Evolutionary conservation across 768 basidiomycete genomes (phyloP).

Genomic region (Macrolepiota fuliginosa): DNA sequence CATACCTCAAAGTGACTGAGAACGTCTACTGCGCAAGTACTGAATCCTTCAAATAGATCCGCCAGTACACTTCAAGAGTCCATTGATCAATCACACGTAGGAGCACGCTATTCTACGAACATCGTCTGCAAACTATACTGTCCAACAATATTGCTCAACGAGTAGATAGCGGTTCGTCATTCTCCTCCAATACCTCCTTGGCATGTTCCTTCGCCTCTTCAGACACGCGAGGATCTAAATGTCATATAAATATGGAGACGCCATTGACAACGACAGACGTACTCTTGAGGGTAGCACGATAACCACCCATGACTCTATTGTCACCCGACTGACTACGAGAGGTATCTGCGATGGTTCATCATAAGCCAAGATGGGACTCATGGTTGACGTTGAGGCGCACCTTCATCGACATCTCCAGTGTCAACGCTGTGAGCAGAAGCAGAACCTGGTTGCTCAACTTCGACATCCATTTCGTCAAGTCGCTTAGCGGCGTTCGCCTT

Average conservation of each 20-base stretch:
- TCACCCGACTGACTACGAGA: slow-evolving; percentile 1
- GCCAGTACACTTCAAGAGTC: too few relatives aligned
- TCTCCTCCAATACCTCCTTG: slow-evolving; percentile 14
- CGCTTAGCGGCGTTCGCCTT: slow-evolving; percentile 29
- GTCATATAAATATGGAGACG: background rate
- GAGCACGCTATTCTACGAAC: too few relatives aligned
- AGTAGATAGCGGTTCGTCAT: slow-evolving; percentile 6
- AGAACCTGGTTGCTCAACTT: background rate
- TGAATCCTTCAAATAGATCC: too few relatives aligned
- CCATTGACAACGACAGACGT: background rate
- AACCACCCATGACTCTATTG: slow-evolving; percentile 24
- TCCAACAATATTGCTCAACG: background rate
- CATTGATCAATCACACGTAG: too few relatives aligned
- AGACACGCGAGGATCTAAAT: slow-evolving; percentile 15
- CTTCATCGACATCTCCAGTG: background rate
- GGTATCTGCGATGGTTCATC: background rate
- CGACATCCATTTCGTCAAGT: slow-evolving; percentile 27
- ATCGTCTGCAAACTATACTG: too few relatives aligned
- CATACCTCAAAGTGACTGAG: too few relatives aligned
- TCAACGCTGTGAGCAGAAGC: background rate
- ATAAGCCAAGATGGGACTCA: slow-evolving; percentile 9
- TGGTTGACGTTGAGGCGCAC: background rate
- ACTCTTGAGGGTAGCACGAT: slow-evolving; percentile 30
- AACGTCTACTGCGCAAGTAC: too few relatives aligned
- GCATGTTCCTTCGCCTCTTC: slow-evolving; percentile 18